Evolutionary conservation across 306 rosid genomes (phyloP).

Genomic region (Macrotyloma uniflorum): DNA sequence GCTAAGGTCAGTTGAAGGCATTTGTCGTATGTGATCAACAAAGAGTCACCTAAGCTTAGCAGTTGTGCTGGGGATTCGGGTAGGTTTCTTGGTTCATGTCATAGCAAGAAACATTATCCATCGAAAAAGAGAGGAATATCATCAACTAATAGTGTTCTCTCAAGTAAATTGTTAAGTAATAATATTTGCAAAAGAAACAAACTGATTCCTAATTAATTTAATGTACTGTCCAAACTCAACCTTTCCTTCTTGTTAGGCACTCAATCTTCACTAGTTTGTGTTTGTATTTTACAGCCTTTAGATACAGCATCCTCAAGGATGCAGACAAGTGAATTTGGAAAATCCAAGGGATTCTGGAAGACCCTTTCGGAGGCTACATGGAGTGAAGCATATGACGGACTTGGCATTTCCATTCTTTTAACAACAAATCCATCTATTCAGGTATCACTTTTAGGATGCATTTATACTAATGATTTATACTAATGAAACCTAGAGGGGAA

Average conservation of each 20-base stretch:
- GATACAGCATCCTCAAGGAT: slow-evolving; percentile 91
- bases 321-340: slow-evolving; percentile 98
- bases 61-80: not conserved
- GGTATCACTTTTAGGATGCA: slow-evolving; percentile 45
- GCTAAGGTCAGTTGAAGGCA: slow-evolving; percentile 16
- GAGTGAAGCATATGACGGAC: slow-evolving; percentile 90
- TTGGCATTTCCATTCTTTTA: slow-evolving; percentile 89
- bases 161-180: not conserved
- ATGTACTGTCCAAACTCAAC: not conserved
- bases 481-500: slow-evolving; percentile 27
- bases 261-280: slow-evolving; percentile 26
- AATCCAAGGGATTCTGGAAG: slow-evolving; percentile 92
- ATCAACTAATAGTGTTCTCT: not conserved
- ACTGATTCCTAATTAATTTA: not conserved
- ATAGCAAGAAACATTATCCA: not conserved
- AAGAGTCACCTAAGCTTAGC: not conserved
- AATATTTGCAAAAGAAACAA: slow-evolving; percentile 12
- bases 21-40: slow-evolving; percentile 19
- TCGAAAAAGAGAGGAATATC: not conserved
- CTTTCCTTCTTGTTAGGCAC: slow-evolving; percentile 9
- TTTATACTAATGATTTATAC: slow-evolving; percentile 33
- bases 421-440: slow-evolving; percentile 95
- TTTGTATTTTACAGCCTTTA: slow-evolving; percentile 68
- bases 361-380: slow-evolving; percentile 82
- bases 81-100: slow-evolving; percentile 4